A percentile compares a stretch with the other conserved stretches of the same genome.
Evolutionary conservation across 140 eudicot genomes (phyloP).

Genomic region (Ambrosia hybrid): DNA sequence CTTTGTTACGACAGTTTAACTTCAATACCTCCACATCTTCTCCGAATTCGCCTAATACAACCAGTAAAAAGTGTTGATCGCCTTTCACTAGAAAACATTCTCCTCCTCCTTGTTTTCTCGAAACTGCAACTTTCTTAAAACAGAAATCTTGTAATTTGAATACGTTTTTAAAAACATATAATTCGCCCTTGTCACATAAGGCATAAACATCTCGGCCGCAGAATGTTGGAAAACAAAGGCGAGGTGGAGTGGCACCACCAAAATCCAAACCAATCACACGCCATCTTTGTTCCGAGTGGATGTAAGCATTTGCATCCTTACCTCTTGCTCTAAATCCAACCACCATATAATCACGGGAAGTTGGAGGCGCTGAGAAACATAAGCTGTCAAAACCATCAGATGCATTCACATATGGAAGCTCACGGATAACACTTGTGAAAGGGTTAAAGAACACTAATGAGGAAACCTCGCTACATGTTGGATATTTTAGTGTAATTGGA

Average conservation of each 20-base stretch:
- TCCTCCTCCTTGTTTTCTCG: too few species aligned
- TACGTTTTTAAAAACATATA: not conserved
- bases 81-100: not conserved
- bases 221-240: not conserved
- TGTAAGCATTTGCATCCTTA: not conserved
- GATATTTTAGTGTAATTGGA: too few species aligned
- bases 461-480: too few species aligned
- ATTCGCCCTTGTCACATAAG: not conserved
- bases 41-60: not conserved
- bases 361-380: conserved; percentile 19
- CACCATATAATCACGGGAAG: conserved; percentile 13
- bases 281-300: conserved; percentile 1
- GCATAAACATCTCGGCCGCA: not conserved
- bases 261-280: not conserved
- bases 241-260: not conserved
- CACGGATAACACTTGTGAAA: conserved; percentile 7
- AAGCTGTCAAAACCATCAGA: not conserved
- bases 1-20: not conserved
- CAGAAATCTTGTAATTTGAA: too few species aligned
- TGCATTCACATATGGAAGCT: not conserved
- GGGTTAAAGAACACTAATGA: conserved; percentile 9
- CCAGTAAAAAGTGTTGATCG: not conserved
- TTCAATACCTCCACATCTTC: conserved; percentile 15
- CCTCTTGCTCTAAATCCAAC: not conserved
- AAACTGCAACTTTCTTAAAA: not conserved